phyloP scores from a whole-genome alignment of 805 yeast species.

The Candida maris region DNA sequence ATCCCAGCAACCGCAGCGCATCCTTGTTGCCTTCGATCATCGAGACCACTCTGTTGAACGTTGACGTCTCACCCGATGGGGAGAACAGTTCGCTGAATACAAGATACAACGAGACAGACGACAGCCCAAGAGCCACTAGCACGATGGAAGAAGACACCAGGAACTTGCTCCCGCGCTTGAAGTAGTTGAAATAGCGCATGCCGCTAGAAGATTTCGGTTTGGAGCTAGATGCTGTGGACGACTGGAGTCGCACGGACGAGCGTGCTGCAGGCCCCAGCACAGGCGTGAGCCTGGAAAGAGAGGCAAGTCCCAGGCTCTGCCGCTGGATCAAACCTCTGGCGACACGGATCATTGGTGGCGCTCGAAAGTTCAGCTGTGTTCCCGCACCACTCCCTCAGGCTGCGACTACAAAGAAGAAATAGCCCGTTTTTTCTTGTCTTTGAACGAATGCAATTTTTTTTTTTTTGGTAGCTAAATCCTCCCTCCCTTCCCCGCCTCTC shows the following conservation, averaged over 20 bases:
- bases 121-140: conserved; percentile 64
- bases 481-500: too few species aligned
- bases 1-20: conserved; percentile 54
- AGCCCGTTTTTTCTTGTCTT: too few species aligned
- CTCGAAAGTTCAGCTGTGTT: too few species aligned
- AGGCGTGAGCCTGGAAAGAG: conserved; percentile 8
- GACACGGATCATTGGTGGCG: too few species aligned
- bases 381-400: too few species aligned
- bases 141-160: conserved; percentile 59
- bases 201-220: conserved; percentile 27
- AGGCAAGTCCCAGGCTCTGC: too few species aligned
- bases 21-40: conserved; percentile 64
- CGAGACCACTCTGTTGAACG: conserved; percentile 82
- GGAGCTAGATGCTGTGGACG: neutral
- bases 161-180: conserved; percentile 59
- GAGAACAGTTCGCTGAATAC: conserved; percentile 76
- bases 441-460: too few species aligned
- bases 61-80: conserved; percentile 88
- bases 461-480: too few species aligned
- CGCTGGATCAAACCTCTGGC: too few species aligned
- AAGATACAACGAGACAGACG: conserved; percentile 66
- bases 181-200: conserved; percentile 33
- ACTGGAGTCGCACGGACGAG: conserved; percentile 1
- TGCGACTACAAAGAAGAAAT: too few species aligned
- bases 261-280: neutral